phyloP scores from a whole-genome alignment of 2,329 filamentous ascomycete genomes.

The Ustulina deusta region DNA sequence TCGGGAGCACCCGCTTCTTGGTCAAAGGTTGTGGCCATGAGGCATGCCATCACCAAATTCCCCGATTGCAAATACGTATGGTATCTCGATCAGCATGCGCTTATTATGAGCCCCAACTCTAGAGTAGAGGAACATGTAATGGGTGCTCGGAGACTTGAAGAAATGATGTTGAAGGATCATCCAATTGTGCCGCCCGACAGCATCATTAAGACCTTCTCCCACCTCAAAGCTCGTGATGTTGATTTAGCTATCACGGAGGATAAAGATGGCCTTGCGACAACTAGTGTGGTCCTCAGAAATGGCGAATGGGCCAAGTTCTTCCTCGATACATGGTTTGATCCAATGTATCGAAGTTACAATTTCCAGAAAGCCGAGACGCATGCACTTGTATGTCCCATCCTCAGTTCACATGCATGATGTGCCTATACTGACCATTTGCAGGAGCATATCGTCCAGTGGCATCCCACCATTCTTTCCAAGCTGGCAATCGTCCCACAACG shows the following conservation, averaged over 20 bases:
- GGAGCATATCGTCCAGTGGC: constrained; percentile 95
- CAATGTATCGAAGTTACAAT: constrained; percentile 92
- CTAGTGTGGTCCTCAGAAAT: constrained; percentile 82
- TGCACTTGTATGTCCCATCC: constrained; percentile 74
- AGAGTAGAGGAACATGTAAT: constrained; percentile 79
- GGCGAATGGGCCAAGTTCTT: constrained; percentile 95
- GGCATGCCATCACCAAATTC: constrained; percentile 86
- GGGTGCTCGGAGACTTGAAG: constrained; percentile 73
- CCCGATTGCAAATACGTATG: constrained; percentile 86
- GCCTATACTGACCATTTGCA: constrained; percentile 55
- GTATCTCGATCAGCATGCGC: constrained; percentile 84
- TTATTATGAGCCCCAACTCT: constrained; percentile 86
- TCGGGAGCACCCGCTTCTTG: constrained; percentile 71
- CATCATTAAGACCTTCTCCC: constrained; percentile 92
- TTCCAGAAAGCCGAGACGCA: constrained; percentile 96
- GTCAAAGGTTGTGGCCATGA: constrained; percentile 84
- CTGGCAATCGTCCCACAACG: constrained; percentile 90
- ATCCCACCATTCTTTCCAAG: constrained; percentile 92
- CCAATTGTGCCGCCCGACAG: constrained; percentile 94
- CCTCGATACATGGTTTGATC: constrained; percentile 95
- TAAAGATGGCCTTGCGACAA: constrained; percentile 78
- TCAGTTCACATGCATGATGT: neutral
- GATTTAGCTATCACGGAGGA: constrained; percentile 90
- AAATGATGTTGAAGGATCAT: constrained; percentile 84
- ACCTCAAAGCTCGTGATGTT: constrained; percentile 81